These are phyloP conservation scores for Chrysosphaeria jannelii DNA, from an alignment of 2,329 filamentous ascomycete species.

Conservation along the genomic window DNA sequence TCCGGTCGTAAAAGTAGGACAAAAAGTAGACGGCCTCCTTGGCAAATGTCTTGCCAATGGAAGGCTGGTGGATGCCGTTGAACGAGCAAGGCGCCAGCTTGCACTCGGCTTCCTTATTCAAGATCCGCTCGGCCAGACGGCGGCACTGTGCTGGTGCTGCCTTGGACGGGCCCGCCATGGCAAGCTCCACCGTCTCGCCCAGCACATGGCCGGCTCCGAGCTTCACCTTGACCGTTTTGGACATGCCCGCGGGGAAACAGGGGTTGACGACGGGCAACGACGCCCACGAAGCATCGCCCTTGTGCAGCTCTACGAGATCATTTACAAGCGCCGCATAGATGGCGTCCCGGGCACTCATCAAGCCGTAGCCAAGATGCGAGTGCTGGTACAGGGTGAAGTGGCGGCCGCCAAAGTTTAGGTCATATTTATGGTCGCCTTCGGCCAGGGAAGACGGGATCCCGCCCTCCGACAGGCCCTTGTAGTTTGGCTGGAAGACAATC, in stretches of 20 bases:
- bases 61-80: constrained; percentile 87
- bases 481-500: constrained; percentile 94
- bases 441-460: constrained; percentile 66
- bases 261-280: constrained; percentile 47
- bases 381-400: constrained; percentile 90
- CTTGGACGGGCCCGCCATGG: constrained; percentile 59
- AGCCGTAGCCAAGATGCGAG: constrained; percentile 84
- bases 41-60: constrained; percentile 71
- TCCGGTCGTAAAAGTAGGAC: constrained; percentile 95
- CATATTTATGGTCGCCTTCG: constrained; percentile 88
- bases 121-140: constrained; percentile 61
- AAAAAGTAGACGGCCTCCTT: constrained; percentile 86
- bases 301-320: constrained; percentile 33
- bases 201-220: constrained; percentile 35
- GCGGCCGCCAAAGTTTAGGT: constrained; percentile 58
- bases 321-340: constrained; percentile 52
- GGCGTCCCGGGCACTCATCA: constrained; percentile 80
- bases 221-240: constrained; percentile 40
- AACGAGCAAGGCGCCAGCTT: constrained; percentile 80
- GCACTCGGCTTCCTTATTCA: constrained; percentile 65
- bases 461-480: constrained; percentile 37
- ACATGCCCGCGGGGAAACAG: constrained; percentile 59
- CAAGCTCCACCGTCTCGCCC: constrained; percentile 34
- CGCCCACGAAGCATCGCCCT: constrained; percentile 26
- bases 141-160: constrained; percentile 67